Evolutionary conservation across 2,329 filamentous ascomycete species (phyloP), one percentile per base, ranked within the genome.

Genomic region (Allantophomopsis lycopodina): DNA sequence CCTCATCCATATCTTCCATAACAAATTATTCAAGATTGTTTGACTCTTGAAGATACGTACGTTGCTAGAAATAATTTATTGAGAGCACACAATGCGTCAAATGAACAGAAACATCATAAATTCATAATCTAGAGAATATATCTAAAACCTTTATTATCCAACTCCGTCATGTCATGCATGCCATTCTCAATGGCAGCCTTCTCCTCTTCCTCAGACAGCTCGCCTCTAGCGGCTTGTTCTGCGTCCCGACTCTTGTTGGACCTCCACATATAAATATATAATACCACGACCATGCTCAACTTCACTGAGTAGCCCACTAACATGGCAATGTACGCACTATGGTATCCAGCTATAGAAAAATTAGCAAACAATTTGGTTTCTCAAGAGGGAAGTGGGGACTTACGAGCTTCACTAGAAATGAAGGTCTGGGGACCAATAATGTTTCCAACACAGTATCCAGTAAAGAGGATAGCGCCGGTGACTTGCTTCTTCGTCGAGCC

Each of bases 401-500:
- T 28, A 28, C 23, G 51, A 37, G 44, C 46, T 46, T 56, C 50
- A 21, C 23, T 46, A 8, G 21, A 18, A 34, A 48, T 50, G 18
- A 55, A 55, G 10, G 50, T 54, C 37, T 55, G 54, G 6, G 53
- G 54, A 1, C 69, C 69, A 38, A 71, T 65, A 36, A 72, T 72
- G 51, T 71, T 69, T 1, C 67, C 69, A 3, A 70, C 60, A 41
- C 67, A 72, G 44, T 72, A 73, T 2, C 65, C 69, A 1, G 64
- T 63, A 40, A 73, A 73, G 14, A 73, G 46, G 17, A 68, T 54
- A 0, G 68, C 68, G 2, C 59, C 63, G 0, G 65, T 71, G 5
- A 71, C 52, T 47, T 68, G 64, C 48, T 72, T 72, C 56, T 73
- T 74, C 2, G 68, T 73, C 37, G 65, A 70, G 0, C 70, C 68